Percentiles rank a stretch among this genome's conserved stretches.
These are phyloP conservation scores for Agapanthus africanus DNA, from an alignment of 106 monocot species.

Conservation along the genomic window DNA sequence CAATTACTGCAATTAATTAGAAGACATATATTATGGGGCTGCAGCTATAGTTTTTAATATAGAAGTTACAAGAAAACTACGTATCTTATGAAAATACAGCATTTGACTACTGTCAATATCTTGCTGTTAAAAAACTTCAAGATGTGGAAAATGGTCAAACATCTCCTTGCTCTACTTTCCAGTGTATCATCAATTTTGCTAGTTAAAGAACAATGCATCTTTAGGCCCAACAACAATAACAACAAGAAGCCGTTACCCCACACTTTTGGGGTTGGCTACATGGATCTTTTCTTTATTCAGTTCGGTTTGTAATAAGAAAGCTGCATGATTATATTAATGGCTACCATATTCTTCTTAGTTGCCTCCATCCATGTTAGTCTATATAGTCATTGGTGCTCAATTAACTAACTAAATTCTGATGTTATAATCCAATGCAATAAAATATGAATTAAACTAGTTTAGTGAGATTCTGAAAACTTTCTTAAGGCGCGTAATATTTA, in stretches of 20 bases:
- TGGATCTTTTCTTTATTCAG: no score
- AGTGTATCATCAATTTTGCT: neutral
- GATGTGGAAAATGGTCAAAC: neutral
- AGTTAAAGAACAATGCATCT: neutral
- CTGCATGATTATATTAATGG: no score
- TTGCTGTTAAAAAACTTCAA: neutral
- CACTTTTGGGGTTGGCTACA: no score
- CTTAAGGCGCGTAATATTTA: neutral
- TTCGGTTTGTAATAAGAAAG: no score
- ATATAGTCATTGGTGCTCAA: no score
- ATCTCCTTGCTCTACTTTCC: neutral
- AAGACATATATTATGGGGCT: neutral
- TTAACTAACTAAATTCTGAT: no score
- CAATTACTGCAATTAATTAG: neutral
- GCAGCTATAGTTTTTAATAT: neutral
- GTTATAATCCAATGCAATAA: neutral
- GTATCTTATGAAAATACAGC: neutral
- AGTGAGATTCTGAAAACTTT: neutral
- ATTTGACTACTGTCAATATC: neutral
- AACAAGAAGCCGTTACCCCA: no score
- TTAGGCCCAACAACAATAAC: no score
- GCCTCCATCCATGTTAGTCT: no score
- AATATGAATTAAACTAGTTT: neutral
- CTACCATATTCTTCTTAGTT: no score
- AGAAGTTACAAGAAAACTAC: neutral